Evolutionary conservation across 2,329 filamentous ascomycete species (phyloP).

Genomic region (Coleophoma eucalyptorum): DNA sequence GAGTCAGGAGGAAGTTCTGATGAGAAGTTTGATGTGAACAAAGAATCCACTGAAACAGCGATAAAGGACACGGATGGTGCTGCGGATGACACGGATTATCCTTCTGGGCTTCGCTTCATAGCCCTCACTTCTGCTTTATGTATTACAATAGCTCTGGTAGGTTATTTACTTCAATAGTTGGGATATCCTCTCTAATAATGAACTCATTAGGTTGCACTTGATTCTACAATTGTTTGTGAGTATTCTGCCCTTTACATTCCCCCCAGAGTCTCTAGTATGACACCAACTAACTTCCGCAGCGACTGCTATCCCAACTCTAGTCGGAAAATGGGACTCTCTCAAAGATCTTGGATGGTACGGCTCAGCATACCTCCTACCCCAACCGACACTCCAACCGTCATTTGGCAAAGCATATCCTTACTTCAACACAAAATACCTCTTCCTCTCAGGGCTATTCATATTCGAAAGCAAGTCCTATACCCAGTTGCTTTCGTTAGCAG

Average conservation of each 20-base stretch:
- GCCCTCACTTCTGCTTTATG: background rate
- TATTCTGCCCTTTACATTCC: background rate
- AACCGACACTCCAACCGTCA: conserved; percentile 42
- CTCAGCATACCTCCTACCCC: conserved; percentile 26
- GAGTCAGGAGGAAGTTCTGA: too few species aligned
- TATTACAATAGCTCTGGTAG: conserved; percentile 2
- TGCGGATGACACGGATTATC: background rate
- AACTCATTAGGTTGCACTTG: background rate
- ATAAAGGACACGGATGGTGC: too few species aligned
- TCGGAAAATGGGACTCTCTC: conserved; percentile 26
- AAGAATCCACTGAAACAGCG: too few species aligned
- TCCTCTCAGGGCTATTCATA: background rate
- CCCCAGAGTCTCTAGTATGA: too few species aligned
- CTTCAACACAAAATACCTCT: conserved; percentile 20
- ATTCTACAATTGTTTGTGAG: conserved; percentile 5
- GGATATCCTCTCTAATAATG: background rate
- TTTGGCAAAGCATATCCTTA: conserved; percentile 44
- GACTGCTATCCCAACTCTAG: conserved; percentile 30
- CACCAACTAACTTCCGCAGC: background rate
- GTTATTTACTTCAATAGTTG: background rate
- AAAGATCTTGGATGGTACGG: conserved; percentile 30
- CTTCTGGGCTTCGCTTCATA: background rate
- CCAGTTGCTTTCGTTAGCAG: background rate
- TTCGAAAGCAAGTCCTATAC: background rate
- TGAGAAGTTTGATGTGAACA: too few species aligned